Evolutionary conservation across 2,329 filamentous ascomycete genomes (phyloP).

Genomic region (Aspergillus oerlinghausenensis): DNA sequence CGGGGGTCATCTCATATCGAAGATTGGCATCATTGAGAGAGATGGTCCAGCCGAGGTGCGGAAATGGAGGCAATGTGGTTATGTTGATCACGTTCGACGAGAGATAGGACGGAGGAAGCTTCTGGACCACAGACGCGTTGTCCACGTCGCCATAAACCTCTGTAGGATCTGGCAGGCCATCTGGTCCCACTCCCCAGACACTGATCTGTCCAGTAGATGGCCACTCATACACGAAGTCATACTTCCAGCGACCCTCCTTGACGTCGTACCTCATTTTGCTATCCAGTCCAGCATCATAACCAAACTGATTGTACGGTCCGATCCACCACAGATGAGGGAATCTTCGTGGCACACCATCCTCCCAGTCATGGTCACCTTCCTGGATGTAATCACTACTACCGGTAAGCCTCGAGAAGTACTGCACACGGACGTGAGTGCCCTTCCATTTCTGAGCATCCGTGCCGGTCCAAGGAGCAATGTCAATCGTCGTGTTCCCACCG

Average conservation of each 20-base stretch:
- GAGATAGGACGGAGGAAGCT: conserved; percentile 52
- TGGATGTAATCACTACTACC: conserved; percentile 58
- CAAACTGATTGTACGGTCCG: conserved; percentile 59
- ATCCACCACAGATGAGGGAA: conserved; percentile 60
- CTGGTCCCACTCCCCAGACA: conserved; percentile 61
- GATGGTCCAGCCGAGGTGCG: conserved; percentile 53
- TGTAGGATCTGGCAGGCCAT: conserved; percentile 57
- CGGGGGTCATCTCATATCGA: conserved; percentile 48
- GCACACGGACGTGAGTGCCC: conserved; percentile 58
- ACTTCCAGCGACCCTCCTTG: conserved; percentile 50
- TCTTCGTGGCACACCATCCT: conserved; percentile 40
- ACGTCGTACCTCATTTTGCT: conserved; percentile 47
- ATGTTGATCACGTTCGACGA: conserved; percentile 52
- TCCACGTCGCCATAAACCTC: conserved; percentile 60
- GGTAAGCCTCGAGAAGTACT: conserved; percentile 57
- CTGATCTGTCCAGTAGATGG: conserved; percentile 58
- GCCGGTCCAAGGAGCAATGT: conserved; percentile 52
- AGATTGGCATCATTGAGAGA: conserved; percentile 51
- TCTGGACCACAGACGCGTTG: conserved; percentile 55
- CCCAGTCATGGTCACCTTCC: conserved; percentile 50
- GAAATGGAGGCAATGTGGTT: conserved; percentile 49
- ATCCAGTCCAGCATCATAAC: conserved; percentile 55
- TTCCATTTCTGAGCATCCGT: conserved; percentile 53
- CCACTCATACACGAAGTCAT: conserved; percentile 61
- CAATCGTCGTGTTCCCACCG: conserved; percentile 47